Base-by-base conservation (phyloP, 495 filamentous ascomycete species). In the Neurospora sp. region DNA sequence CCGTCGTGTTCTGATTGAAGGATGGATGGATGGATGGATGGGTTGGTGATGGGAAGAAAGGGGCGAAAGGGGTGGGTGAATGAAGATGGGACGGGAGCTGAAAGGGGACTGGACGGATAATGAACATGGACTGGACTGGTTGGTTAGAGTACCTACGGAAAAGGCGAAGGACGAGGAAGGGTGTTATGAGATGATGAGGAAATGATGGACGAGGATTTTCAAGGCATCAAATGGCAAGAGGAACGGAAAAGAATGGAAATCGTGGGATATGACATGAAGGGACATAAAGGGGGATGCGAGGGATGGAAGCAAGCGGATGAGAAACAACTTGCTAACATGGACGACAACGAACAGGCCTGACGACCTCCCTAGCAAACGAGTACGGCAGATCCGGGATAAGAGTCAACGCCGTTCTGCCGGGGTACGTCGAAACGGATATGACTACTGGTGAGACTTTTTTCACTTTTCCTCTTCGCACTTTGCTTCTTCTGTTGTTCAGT, bases 381-480 rank as follows among this genome's bases (percentile, higher is more conserved):
- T 80, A 89, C 3, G 89, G 85, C 3, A 77, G 77, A 22, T 79
- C 81, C 39, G 82, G 86, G 11, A 85, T 95, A 69, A 84, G 93
- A 20, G 91, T 91, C 39, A 97, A 96, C 81, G 91, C 89, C 5
- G 89, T 97, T 72, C 78, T 93, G n/a, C 93, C 93, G 2, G 93
- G 93, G 16, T 96, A 94, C 82, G 91, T 96, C 72, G 83, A 89
- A 35, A 94, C 93, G 7, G 85, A 88, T 6, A 94, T 96, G 93
- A 91, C 91, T 69, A 78, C 86, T 73, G 85, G 92, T 94, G 82
- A 73, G 83, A 79, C 4, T 6, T n/a, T n/a, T 31, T 12, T 70
- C 41, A 12, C 18, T n/a, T 59, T 20, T 11, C 11, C 68, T 61
- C 20, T 59, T 73, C 35, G 2, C 12, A 18, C 2, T 7, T 14